Conservation (phyloP, 257 asterid species). For the Primulina huaijiensis region DNA sequence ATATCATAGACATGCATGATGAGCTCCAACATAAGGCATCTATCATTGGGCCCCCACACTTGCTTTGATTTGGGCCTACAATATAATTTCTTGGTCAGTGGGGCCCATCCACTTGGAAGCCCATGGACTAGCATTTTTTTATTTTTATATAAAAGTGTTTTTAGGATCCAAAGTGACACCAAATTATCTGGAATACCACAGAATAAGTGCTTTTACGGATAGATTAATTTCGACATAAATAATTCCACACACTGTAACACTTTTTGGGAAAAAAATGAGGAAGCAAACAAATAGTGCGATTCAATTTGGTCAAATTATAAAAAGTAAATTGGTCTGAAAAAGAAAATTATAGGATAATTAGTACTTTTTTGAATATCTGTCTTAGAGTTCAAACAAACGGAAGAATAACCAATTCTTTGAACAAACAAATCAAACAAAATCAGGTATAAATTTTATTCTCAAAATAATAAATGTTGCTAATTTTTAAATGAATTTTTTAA, state of each 20-base stretch:
- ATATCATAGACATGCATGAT: constrained; percentile 46
- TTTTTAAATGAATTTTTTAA: too few species aligned
- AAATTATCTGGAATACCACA: too few species aligned
- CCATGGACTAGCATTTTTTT: not conserved
- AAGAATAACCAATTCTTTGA: not conserved
- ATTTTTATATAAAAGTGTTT: not conserved
- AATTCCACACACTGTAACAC: too few species aligned
- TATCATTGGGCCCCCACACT: not conserved
- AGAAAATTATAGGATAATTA: too few species aligned
- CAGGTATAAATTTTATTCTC: not conserved
- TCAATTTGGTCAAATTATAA: too few species aligned
- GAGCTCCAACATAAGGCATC: constrained; percentile 51
- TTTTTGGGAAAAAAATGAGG: too few species aligned
- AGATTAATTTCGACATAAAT: too few species aligned
- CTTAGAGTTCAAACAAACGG: not conserved
- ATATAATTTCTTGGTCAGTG: too few species aligned
- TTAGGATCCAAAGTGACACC: not conserved
- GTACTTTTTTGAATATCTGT: too few species aligned
- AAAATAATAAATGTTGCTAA: too few species aligned
- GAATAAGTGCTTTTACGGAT: too few species aligned
- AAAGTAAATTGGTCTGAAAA: not conserved
- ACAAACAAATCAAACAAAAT: too few species aligned
- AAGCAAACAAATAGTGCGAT: not conserved
- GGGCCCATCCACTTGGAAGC: not conserved
- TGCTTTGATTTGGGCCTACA: not conserved